A percentile compares a stretch with the other conserved stretches of the same genome.
phyloP scores from a whole-genome alignment of 164 flowering plant genomes.

The grape (Vitis vinifera) region DNA sequence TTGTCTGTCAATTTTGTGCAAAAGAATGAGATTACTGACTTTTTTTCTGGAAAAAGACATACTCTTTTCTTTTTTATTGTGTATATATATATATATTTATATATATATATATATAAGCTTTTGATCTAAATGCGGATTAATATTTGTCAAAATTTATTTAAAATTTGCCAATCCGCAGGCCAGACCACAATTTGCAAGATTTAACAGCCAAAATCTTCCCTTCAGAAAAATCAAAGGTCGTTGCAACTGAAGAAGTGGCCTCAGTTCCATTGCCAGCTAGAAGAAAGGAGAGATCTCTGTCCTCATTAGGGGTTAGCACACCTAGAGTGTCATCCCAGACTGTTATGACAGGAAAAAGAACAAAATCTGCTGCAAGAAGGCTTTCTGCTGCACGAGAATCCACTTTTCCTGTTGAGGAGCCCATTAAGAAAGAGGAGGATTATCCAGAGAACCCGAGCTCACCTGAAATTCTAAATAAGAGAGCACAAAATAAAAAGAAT shows the following conservation, averaged over 20 bases:
- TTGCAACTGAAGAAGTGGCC: constrained; percentile 4
- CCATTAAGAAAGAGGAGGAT: constrained; percentile 26
- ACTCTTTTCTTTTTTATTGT: too few relatives aligned
- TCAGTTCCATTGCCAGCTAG: constrained; percentile 16
- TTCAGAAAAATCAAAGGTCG: constrained; percentile 14
- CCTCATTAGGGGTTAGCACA: constrained; percentile 46
- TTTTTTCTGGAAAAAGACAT: too few relatives aligned
- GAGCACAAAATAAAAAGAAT: constrained; percentile 44
- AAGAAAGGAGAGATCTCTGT: constrained; percentile 48
- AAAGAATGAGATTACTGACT: too few relatives aligned
- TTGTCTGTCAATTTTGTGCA: too few relatives aligned
- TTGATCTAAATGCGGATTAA: neutral
- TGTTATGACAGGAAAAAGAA: constrained; percentile 7
- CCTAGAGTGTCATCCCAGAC: constrained; percentile 22
- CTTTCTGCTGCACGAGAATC: constrained; percentile 11
- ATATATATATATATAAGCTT: neutral
- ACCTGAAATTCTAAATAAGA: constrained; percentile 40
- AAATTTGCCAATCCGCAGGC: constrained; percentile 18
- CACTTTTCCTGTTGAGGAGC: neutral
- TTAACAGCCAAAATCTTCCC: constrained; percentile 66
- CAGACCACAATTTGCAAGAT: constrained; percentile 45
- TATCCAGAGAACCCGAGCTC: constrained; percentile 45
- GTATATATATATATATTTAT: too few relatives aligned
- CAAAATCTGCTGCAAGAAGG: constrained; percentile 12
- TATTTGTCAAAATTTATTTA: neutral